Base-by-base conservation (phyloP, 176 grass and related monocot species). In the Eremochloa ophiuroides region DNA sequence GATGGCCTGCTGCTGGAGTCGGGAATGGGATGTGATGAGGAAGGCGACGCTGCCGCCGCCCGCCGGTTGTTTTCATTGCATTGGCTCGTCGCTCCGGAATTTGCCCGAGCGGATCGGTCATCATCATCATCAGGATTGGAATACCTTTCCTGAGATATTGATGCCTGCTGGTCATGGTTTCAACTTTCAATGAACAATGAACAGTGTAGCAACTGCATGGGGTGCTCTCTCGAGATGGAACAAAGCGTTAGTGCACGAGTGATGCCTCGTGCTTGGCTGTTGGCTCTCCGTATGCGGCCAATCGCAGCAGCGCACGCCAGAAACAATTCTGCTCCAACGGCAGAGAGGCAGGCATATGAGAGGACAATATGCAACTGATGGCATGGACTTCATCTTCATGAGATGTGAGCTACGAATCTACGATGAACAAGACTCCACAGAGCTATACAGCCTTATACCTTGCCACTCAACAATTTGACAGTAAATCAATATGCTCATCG, bases 61-160 rank as follows among this genome's bases (percentile, higher is more conserved):
- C 61, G 63, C 53, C 40, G 63, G 73, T 29, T 47, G 47, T 38
- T 47, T 14, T 62, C 63, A 62, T 22, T 29, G 37, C n/a, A n/a
- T n/a, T n/a, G n/a, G 62, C 40, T 35, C 11, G 38, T n/a, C 51
- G 15, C 27, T 62, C 26, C 50, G 5, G 72, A 29, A 65, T 30
- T 18, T 56, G 14, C 31, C 34, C 0, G 20, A 10, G 8, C 17
- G 17, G 31, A 37, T 22, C 1, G 22, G 22, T 61, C 73, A 41
- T 31, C 37, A 39, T 8, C 71, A 26, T 38, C 25, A 77, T 51
- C 41, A 26, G 65, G 31, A 77, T 71, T 11, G 39, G 38, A 90
- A 74, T 50, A 74, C 7, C 56, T 87, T 87, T 77, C 16, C 8
- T 3, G 23, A 42, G 46, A 74, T 74, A 80, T 74, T 12, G 13